Base-by-base conservation (phyloP, 2,329 filamentous ascomycete genomes). In the Beauveria medogensis region DNA sequence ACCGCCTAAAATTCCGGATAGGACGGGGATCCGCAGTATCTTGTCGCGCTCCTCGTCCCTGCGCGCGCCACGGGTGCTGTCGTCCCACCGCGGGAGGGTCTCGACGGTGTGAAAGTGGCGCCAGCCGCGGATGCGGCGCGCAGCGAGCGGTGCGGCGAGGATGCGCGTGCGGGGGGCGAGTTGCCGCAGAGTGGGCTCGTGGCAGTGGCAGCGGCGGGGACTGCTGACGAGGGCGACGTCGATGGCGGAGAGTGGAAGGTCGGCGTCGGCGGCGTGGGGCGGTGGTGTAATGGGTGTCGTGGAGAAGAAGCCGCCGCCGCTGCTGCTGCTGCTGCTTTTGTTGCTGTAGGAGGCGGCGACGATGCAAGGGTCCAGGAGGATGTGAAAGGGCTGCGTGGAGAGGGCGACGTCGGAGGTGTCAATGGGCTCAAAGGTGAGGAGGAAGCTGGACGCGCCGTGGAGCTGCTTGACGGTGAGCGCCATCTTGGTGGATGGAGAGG, bases 351-450 rank as follows among this genome's bases (percentile, higher is more conserved):
- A 84, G 10, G 85, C 85, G 10, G 85, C 85, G 12, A 78, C 76
- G 37, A 90, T 78, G 85, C 87, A 91, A 3, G 89, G 89, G 69
- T 92, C 88, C 55, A 91, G 73, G 46, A 92, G 78, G 58, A 92
- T 81, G 18, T 82, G 85, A 71, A 88, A 91, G 4, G 81, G 78
- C 55, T 76, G 76, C 20, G 55, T 59, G 16, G 54, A 52, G 18
- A 50, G 37, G 2, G 53, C 41, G 14, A 46, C 55, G 9, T 66
- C 62, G 24, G 57, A 53, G 18, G 57, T 57, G n/a, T 76, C 73
- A 30, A 80, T 73, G 37, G 83, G 82, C 60, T 81, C 76, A 67
- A 89, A 87, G 30, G 81, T 82, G 50, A 89, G 76, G 41, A 88
- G 78, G 69, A 89, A 88, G 3, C 83, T 85, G 41, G 84, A 80